Evolutionary conservation across 23 red algal genomes (phyloP), one percentile per base, ranked within the genome.

Genomic region (Agarophyton chilense): DNA sequence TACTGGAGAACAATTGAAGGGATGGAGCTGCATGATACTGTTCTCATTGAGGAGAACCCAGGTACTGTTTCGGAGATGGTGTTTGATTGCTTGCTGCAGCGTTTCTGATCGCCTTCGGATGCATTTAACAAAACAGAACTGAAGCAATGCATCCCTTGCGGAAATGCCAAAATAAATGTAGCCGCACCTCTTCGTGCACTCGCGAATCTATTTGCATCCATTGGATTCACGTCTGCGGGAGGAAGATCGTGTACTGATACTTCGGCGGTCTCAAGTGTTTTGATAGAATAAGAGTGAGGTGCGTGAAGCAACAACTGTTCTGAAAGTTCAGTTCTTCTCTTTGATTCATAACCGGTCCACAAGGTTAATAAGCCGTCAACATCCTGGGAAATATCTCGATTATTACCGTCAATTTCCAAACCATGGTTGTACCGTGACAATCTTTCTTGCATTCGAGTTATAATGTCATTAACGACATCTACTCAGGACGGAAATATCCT

Each of bases 381-480:
- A 47, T 74, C 24, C 19, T 47, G 18, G 24, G 21, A 46, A 21
- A 47, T 6, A 43, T 39, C 24, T 47, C 29, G 68, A 46, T 25
- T 47, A 10, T 74, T 25, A 1, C 10, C 16, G 17, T 2, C 22
- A 29, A 28, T 47, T 49, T 49, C 40, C n/a, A 39, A 29, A 26
- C n/a, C 47, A 52, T 39, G 19, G 29, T 80, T 61, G 44, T 61
- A 58, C 12, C 51, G 19, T 25, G 54, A 61, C 21, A 61, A 21
- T 17, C 76, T 31, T 64, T 89, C 85, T 13, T 74, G 67, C 51
- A 55, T 66, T 78, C 85, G 29, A 34, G 50, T 55, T 33, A 77
- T 29, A 56, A 89, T 78, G 36, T 89, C 85, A 39, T 78, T 79
- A 17, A 44, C 53, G 28, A 89, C 63, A 38, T 89, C 85, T 54